phyloP scores from a whole-genome alignment of 495 filamentous ascomycete species.

The Neurospora sp. region DNA sequence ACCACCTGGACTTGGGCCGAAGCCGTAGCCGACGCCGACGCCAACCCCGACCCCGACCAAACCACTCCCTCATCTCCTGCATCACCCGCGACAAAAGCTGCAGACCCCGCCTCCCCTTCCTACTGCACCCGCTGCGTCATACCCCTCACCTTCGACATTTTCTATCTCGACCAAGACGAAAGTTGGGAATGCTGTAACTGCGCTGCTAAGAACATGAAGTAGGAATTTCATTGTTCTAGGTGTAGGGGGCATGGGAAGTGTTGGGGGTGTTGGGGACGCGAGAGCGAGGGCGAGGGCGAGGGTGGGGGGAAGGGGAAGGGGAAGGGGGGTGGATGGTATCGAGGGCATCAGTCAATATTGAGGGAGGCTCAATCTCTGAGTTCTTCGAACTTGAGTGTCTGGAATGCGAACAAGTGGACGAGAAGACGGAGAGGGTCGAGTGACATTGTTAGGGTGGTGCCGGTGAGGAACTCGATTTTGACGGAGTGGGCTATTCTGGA shows the following conservation, averaged over 20 bases:
- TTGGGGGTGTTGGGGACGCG: neutral
- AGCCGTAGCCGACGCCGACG: neutral
- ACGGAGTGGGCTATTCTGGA: neutral
- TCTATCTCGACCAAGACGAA: neutral
- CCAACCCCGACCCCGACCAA: neutral
- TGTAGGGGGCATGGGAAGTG: slow-evolving; percentile 1
- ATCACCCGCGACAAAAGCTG: neutral
- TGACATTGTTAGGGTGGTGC: neutral
- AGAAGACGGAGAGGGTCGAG: too few relatives aligned
- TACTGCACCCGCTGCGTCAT: neutral
- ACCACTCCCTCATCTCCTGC: neutral
- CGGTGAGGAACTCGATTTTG: neutral
- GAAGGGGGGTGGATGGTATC: too few relatives aligned
- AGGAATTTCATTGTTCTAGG: slow-evolving; percentile 1
- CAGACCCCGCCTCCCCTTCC: neutral
- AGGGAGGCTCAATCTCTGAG: too few relatives aligned
- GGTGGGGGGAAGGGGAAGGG: too few relatives aligned
- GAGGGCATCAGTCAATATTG: too few relatives aligned
- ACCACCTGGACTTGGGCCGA: too few relatives aligned
- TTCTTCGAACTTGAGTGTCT: too few relatives aligned
- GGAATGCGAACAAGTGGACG: too few relatives aligned
- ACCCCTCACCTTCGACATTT: neutral
- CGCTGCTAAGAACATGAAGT: neutral
- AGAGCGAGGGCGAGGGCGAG: neutral
- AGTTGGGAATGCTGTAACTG: slow-evolving; percentile 10